phyloP scores from a whole-genome alignment of 2,329 filamentous ascomycete species.

The Clarireedia homoeocarpa region DNA sequence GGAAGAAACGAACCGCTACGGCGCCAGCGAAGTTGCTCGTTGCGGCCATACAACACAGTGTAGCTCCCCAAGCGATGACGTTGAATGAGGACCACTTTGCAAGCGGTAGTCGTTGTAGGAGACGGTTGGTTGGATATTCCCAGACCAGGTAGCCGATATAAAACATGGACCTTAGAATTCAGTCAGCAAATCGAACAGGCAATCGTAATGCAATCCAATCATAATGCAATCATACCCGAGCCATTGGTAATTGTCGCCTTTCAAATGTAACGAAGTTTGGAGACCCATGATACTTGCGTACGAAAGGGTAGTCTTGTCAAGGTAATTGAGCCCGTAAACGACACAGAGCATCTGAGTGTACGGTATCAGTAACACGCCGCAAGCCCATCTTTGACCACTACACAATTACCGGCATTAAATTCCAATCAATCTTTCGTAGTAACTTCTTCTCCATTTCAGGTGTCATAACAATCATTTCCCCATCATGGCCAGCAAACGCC shows the following conservation, averaged over 20 bases:
- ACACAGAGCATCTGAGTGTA: conserved; percentile 40
- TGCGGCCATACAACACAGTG: conserved; percentile 55
- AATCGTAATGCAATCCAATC: too few relatives aligned
- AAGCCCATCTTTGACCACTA: not conserved
- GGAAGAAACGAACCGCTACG: conserved; percentile 57
- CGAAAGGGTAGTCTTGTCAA: conserved; percentile 41
- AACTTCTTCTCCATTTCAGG: conserved; percentile 35
- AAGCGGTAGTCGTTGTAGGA: conserved; percentile 47
- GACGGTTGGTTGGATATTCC: conserved; percentile 28
- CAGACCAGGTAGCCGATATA: conserved; percentile 34
- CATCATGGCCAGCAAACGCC: conserved; percentile 33
- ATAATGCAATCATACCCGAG: conserved; percentile 28
- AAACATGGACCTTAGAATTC: conserved; percentile 30
- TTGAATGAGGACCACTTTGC: conserved; percentile 57
- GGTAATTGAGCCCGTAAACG: conserved; percentile 50
- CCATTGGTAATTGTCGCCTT: conserved; percentile 37
- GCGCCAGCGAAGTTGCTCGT: conserved; percentile 52
- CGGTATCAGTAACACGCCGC: not conserved
- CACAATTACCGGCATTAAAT: conserved; percentile 36
- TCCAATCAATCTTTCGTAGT: conserved; percentile 38
- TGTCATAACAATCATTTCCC: conserved; percentile 31
- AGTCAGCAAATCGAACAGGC: not conserved
- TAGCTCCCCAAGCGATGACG: conserved; percentile 53
- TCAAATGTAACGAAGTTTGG: conserved; percentile 34
- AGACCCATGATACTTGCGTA: conserved; percentile 44